These are phyloP conservation scores for Mycotypha africana DNA, from an alignment of 371 early-diverging fungal genomes.

Conservation along the genomic window DNA sequence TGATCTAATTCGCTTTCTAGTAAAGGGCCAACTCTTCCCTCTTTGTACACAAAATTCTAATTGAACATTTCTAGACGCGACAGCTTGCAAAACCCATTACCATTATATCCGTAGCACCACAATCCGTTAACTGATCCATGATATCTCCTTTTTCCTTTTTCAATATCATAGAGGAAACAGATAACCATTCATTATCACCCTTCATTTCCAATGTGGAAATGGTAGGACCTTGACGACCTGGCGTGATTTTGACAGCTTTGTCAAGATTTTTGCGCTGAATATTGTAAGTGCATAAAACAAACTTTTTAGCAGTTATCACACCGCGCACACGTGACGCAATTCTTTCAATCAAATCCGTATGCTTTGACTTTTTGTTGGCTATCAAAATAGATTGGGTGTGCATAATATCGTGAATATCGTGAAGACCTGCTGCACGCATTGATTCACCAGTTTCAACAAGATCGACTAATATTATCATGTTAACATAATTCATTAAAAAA, in stretches of 20 bases:
- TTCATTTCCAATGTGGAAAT: constrained; percentile 77
- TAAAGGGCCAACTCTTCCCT: no score
- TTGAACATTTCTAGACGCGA: constrained; percentile 60
- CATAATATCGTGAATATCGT: constrained; percentile 77
- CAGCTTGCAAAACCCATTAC: constrained; percentile 78
- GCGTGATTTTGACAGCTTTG: constrained; percentile 72
- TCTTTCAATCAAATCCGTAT: constrained; percentile 64
- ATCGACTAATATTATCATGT: constrained; percentile 2
- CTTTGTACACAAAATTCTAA: no score
- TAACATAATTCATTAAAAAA: no score
- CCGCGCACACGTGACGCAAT: constrained; percentile 85
- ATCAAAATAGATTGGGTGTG: constrained; percentile 87
- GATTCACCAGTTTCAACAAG: constrained; percentile 93
- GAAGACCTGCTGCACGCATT: constrained; percentile 96
- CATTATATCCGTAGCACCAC: constrained; percentile 92
- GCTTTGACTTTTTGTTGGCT: constrained; percentile 55
- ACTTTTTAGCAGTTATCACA: constrained; percentile 82
- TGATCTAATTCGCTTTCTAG: no score
- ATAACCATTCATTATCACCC: constrained; percentile 88
- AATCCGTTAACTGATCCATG: constrained; percentile 85
- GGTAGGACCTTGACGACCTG: constrained; percentile 91
- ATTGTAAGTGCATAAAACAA: constrained; percentile 90
- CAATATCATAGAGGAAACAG: constrained; percentile 86
- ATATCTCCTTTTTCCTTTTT: constrained; percentile 72
- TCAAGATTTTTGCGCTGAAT: constrained; percentile 58